A percentile compares a stretch with the other conserved stretches of the same genome.
Conservation (phyloP, 257 asterid genomes). For the Leonotis leonurus region DNA sequence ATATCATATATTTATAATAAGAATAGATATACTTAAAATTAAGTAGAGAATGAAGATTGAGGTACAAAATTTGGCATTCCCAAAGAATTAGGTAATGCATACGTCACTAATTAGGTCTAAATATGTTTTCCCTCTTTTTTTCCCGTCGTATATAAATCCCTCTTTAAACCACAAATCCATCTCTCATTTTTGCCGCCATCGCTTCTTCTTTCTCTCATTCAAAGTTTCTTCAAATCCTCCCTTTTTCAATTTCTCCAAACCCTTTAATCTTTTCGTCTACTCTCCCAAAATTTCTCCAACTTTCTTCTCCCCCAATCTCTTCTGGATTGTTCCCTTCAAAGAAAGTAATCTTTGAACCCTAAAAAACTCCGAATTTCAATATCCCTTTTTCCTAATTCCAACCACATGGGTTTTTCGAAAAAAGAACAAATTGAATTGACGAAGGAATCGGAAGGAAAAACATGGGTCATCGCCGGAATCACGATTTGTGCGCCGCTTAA, state of each 20-base stretch:
- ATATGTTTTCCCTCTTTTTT: background rate
- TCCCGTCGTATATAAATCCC: constrained; percentile 7
- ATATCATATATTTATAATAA: background rate
- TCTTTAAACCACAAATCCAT: constrained; percentile 11
- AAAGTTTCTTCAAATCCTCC: constrained; percentile 6
- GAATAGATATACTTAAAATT: background rate
- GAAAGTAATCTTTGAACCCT: constrained; percentile 4
- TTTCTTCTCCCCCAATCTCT: background rate
- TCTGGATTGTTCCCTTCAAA: background rate
- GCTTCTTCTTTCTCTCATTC: constrained; percentile 14
- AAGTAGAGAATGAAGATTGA: background rate
- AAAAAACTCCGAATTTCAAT: background rate
- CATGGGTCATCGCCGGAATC: constrained; percentile 67
- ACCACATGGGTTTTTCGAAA: constrained; percentile 52
- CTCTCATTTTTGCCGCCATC: constrained; percentile 68
- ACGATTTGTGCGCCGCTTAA: constrained; percentile 49
- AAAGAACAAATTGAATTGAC: constrained; percentile 41
- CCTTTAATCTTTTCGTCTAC: constrained; percentile 32
- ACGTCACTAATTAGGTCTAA: constrained; percentile 18
- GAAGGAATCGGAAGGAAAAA: constrained; percentile 42
- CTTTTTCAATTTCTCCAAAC: background rate
- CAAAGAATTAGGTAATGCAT: background rate
- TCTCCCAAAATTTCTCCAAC: constrained; percentile 5
- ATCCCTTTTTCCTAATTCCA: background rate
- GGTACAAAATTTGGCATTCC: background rate